Base-by-base conservation (phyloP, 2,329 filamentous ascomycete genomes). In the Exophiala sp. region DNA sequence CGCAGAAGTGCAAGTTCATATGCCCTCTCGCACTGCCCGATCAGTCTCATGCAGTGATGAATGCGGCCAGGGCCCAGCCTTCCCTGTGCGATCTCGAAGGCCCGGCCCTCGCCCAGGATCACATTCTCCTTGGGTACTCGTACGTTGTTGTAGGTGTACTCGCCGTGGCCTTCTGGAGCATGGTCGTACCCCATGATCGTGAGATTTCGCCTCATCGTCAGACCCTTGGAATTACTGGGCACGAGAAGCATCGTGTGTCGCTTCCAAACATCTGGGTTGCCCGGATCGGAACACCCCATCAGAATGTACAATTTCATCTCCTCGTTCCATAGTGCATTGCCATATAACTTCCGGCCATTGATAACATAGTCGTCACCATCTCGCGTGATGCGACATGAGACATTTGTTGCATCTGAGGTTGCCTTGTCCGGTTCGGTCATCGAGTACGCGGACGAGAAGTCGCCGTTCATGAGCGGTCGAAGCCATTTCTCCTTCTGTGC, bases 51-150 rank as follows among this genome's bases (percentile, higher is more conserved):
- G 55, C 54, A 88, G 74, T 95, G 90, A 73, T 95, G 90, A 67
- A 95, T 95, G 54, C 90, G 86, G 24, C 90, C 90, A 1, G 90
- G 90, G 2, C 90, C 90, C 35, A 95, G 83, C 63, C 90, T 86
- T 43, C 90, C 90, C 71, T 95, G 90, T 65, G 95, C 94, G 66
- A 95, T 92, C 73, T 95, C 90, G 69, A 95, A 95, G 33, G 90
- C 90, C 54, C 87, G 82, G 56, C 90, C 90, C 68, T 90, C 87
- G 55, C 90, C 89, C 4, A 95, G 84, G 10, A 94, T 87, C 65
- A 95, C 83, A 32, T 59, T 59, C 65, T 76, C 75, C 8, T 77
- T 82, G 2, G 89, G 89, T 1, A 95, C 87, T 55, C 89, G 84
- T 57, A 94, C 90, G 67, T 95, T 85, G 54, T 84, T 76, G 72